Base-by-base conservation (phyloP, 768 basidiomycete genomes). In the Psilocybe cubensis region DNA sequence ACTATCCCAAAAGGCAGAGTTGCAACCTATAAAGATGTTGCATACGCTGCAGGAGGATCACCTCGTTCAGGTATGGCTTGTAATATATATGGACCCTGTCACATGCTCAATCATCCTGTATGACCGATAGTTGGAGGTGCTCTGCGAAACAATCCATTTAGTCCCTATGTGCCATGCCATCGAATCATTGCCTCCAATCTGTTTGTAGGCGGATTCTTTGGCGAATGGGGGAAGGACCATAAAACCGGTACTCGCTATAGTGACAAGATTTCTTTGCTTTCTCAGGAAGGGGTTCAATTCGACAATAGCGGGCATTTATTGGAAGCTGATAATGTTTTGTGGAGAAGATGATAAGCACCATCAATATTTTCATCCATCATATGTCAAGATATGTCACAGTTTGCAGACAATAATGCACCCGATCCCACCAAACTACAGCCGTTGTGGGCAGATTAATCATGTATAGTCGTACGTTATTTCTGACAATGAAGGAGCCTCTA, bases 161-260 rank as follows among this genome's bases (percentile, higher is more conserved):
- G 80, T 3, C 88, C 88, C 0, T 79, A 75, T 56, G 76, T 90
- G 4, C 89, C 88, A 0, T 91, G 89, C 58, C 89, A 90, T 63
- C 82, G 88, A 29, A 79, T 91, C 51, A 81, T 90, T 12, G 84
- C 87, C 0, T 82, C 85, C 0, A 82, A 78, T 59, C 67, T 79
- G 10, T 86, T 77, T 52, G 74, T 89, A 11, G 88, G 87, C 2
- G 88, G 88, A 0, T 89, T 84, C 65, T 74, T 70, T 38, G 87
- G 86, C 17, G 83, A 87, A 68, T 86, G 85, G 83, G 81, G 79
- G 3, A 74, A 70, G 27, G 68, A 73, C n/a, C 65, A 73, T 54
- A 76, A 75, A 44, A 74, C 77, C 0, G 76, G 79, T 28, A 74
- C 70, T 2, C 70, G 75, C 23, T 79, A 72, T 55, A 68, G 76